These are phyloP conservation scores for Blastobotrys parvus DNA, from an alignment of 805 yeast genomes.

Conservation along the genomic window DNA sequence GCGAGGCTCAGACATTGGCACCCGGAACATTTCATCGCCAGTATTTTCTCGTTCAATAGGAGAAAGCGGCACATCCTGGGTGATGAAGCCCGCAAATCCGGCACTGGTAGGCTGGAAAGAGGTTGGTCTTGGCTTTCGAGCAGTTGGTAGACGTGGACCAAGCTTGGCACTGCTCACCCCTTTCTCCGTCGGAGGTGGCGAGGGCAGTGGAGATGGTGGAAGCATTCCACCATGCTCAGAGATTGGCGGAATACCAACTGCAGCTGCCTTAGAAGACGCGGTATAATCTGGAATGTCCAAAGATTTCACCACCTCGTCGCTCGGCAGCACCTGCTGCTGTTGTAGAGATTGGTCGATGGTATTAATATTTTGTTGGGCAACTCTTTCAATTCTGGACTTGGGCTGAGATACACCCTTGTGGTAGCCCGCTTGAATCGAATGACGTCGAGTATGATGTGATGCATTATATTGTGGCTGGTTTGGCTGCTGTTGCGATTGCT, in stretches of 20 bases:
- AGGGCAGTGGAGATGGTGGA: neutral
- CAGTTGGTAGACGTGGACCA: slow-evolving; percentile 11
- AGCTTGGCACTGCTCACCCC: neutral
- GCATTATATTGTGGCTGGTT: slow-evolving; percentile 4
- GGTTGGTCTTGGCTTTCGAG: slow-evolving; percentile 30
- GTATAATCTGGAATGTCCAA: slow-evolving; percentile 15
- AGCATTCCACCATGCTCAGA: too few species aligned
- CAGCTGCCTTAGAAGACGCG: neutral
- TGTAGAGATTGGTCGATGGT: too few species aligned
- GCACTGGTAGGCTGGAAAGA: slow-evolving; percentile 28
- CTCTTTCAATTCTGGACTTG: neutral
- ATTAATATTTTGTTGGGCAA: too few species aligned
- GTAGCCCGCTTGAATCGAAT: slow-evolving; percentile 20
- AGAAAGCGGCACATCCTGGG: neutral
- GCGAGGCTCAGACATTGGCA: slow-evolving; percentile 25
- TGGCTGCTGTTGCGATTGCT: neutral
- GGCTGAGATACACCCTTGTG: slow-evolving; percentile 11
- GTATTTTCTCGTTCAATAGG: neutral
- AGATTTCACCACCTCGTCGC: slow-evolving; percentile 16
- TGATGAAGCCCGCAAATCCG: slow-evolving; percentile 3
- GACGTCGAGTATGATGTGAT: slow-evolving; percentile 12
- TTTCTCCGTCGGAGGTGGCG: neutral
- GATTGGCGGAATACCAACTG: neutral
- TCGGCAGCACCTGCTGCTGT: too few species aligned
- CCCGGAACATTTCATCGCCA: slow-evolving; percentile 10